Evolutionary conservation across 176 grass and related monocot species (phyloP).

Genomic region (Carex kokanica): DNA sequence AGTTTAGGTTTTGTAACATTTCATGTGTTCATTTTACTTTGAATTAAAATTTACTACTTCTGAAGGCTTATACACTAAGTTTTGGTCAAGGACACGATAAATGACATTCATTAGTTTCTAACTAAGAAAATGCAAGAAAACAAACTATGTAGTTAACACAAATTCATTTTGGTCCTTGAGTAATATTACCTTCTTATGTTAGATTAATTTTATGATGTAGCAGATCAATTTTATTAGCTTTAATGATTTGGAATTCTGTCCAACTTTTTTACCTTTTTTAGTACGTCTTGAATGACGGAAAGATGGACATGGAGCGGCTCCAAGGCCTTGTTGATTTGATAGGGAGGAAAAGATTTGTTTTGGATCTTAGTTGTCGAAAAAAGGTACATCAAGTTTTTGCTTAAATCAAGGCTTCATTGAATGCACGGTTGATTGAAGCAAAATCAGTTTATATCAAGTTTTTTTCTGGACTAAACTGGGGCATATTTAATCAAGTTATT

Average conservation of each 20-base stretch:
- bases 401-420: background rate
- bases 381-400: conserved; percentile 40
- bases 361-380: conserved; percentile 95
- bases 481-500: background rate
- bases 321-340: conserved; percentile 60
- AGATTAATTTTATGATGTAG: too few relatives aligned
- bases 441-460: background rate
- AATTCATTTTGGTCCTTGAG: too few relatives aligned
- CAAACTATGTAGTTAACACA: too few relatives aligned
- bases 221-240: too few relatives aligned
- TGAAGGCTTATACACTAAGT: too few relatives aligned
- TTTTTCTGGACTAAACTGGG: background rate
- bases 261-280: conserved; percentile 23
- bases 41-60: too few relatives aligned
- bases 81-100: too few relatives aligned
- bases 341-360: conserved; percentile 74
- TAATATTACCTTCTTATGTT: too few relatives aligned
- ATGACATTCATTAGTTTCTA: too few relatives aligned
- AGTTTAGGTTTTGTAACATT: too few relatives aligned
- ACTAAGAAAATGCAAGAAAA: too few relatives aligned
- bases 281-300: conserved; percentile 80
- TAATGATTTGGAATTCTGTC: background rate
- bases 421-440: background rate
- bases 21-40: too few relatives aligned
- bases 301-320: conserved; percentile 70